Base-by-base conservation (phyloP, 2,329 filamentous ascomycete genomes). In the Dothistroma septosporum region DNA sequence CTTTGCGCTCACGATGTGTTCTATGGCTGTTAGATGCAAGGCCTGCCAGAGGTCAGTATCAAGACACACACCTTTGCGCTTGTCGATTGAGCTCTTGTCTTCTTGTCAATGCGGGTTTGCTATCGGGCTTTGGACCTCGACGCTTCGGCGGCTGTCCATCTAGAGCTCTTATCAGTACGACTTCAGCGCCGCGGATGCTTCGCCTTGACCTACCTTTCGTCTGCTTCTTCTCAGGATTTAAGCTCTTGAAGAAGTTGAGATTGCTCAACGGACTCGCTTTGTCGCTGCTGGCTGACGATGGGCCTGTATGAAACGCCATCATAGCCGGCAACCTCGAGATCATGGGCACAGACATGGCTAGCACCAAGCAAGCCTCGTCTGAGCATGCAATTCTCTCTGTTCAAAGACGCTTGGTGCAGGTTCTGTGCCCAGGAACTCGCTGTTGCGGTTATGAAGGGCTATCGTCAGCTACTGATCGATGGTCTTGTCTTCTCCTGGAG, bases 1-100 rank as follows among this genome's bases (percentile, higher is more conserved):
- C 94, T 75, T 97, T 97, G 67, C 94, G 87, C 78, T 97, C 94
- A 59, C 94, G 91, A 76, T 99, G 94, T 19, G 94, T 97, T 73
- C 94, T 96, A 72, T 0, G 8, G 3, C 21, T 1, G 53, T 65
- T 58, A 60, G 55, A 53, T 54, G 48, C 47, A 35, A 48, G 22
- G 37, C 21, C 46, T 47, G 21, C 19, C 22, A 47, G 37, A 55
- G 12, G 35, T 10, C 16, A 21, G 1, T 22, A 32, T 21, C 11
- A 31, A 7, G 24, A 9, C 16, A 58, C 77, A 68, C 85, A 95
- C 92, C 92, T 88, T 76, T 97, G 94, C 32, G 94, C 94, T 78
- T 97, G 93, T 65, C 94, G 86, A 74, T 97, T 97, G 63, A 97
- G 80, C 76, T 97, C 93, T 74, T 97, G 94, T 65, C 93, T 86